Conservation (phyloP, 23 red algal genomes). For the Pyropia yezoensis region DNA sequence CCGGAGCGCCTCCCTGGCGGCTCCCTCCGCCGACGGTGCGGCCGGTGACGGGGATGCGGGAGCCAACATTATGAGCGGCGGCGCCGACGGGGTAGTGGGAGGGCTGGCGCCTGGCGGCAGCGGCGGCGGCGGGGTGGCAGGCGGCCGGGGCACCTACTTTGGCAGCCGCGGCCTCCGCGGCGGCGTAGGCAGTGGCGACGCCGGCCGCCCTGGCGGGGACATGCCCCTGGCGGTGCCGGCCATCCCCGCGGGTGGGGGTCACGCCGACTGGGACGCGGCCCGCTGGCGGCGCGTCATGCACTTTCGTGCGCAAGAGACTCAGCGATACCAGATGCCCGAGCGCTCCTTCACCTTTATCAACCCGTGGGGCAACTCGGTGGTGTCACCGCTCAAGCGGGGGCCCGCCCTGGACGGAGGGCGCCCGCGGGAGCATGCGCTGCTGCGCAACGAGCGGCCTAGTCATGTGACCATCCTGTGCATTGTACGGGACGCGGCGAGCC, state of each 20-base stretch:
- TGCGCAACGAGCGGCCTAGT: constrained; percentile 71
- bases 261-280: constrained; percentile 64
- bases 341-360: constrained; percentile 48
- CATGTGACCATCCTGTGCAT: constrained; percentile 81
- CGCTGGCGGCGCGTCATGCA: constrained; percentile 66
- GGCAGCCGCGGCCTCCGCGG: too few relatives aligned
- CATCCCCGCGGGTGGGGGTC: constrained; percentile 40
- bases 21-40: constrained; percentile 19
- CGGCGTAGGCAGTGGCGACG: too few relatives aligned
- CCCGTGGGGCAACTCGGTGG: constrained; percentile 65
- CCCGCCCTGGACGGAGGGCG: constrained; percentile 63
- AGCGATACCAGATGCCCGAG: constrained; percentile 56
- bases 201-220: background rate
- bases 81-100: constrained; percentile 5
- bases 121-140: too few relatives aligned
- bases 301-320: constrained; percentile 65
- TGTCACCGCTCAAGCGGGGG: constrained; percentile 62
- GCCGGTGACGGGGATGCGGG: constrained; percentile 35
- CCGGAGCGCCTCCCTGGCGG: background rate
- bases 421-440: constrained; percentile 66
- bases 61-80: constrained; percentile 29
- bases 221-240: background rate
- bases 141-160: too few relatives aligned
- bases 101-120: constrained; percentile 19
- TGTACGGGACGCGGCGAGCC: constrained; percentile 68